Conservation (phyloP, 2,329 filamentous ascomycete species). For the Fusarium sterilihyphosum region DNA sequence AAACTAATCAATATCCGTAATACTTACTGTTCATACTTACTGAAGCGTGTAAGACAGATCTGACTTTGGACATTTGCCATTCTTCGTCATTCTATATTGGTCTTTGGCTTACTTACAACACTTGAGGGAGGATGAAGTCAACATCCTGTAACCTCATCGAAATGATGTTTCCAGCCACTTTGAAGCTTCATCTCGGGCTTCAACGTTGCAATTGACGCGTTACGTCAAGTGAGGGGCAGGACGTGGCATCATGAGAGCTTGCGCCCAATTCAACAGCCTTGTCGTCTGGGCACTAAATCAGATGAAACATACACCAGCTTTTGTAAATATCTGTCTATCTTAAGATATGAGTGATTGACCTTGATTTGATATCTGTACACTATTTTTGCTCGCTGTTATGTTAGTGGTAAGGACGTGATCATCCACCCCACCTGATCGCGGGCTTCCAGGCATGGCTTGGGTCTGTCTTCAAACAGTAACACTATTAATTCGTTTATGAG, state of each 20-base stretch:
- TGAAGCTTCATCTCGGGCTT: background rate
- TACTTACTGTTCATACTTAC: background rate
- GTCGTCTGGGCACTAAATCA: background rate
- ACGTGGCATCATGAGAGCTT: slow-evolving; percentile 10
- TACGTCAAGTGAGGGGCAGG: slow-evolving; percentile 38
- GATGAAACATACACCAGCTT: background rate
- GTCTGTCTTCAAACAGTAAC: background rate
- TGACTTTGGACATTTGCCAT: background rate
- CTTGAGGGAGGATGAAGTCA: no score
- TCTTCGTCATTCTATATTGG: background rate
- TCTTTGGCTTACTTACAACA: no score
- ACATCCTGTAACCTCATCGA: no score
- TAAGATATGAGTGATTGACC: no score
- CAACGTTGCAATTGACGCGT: slow-evolving; percentile 1
- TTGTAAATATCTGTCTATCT: background rate
- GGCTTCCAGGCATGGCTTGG: background rate
- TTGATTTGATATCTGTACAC: no score
- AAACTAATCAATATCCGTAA: background rate
- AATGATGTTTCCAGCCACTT: background rate
- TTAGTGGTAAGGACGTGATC: background rate
- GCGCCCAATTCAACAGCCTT: background rate
- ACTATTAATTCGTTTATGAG: background rate
- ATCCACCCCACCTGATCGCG: background rate
- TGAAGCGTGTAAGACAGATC: background rate
- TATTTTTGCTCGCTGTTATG: background rate